Percentiles rank a stretch among this genome's conserved stretches.
These are phyloP conservation scores for Coemansia furcata DNA, from an alignment of 192 early-diverging fungal genomes.

Conservation along the genomic window DNA sequence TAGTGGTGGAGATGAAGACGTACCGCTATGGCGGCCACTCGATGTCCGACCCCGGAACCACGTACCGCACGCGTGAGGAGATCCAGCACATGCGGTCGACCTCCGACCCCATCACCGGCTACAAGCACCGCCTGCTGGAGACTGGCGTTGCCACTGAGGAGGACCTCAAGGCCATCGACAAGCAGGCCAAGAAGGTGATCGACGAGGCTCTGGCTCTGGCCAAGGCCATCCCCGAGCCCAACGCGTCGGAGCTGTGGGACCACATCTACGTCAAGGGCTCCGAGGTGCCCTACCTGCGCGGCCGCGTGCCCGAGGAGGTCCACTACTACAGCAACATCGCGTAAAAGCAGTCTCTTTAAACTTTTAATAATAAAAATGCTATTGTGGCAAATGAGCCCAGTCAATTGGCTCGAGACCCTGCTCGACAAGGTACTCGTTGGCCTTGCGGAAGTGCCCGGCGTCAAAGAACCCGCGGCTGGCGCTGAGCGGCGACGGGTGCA, in stretches of 20 bases:
- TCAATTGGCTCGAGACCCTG: conserved; percentile 24
- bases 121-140: conserved; percentile 82
- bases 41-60: conserved; percentile 99
- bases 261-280: conserved; percentile 81
- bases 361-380: background rate
- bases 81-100: conserved; percentile 97
- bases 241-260: conserved; percentile 66
- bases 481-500: conserved; percentile 90
- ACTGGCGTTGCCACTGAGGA: conserved; percentile 70
- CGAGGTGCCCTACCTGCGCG: conserved; percentile 72
- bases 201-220: conserved; percentile 83
- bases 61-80: conserved; percentile 98
- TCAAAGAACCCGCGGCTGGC: conserved; percentile 87
- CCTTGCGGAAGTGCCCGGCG: conserved; percentile 77
- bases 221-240: conserved; percentile 76
- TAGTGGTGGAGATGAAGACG: conserved; percentile 94
- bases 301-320: conserved; percentile 78
- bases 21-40: conserved; percentile 99
- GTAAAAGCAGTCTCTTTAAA: conserved; percentile 3
- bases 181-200: conserved; percentile 81
- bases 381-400: conserved; percentile 33
- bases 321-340: conserved; percentile 54
- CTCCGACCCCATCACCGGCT: conserved; percentile 89
- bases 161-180: conserved; percentile 91
- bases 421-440: conserved; percentile 78